Evolutionary conservation across 2,329 filamentous ascomycete species (phyloP).

Genomic region (Chalaropsis thielavioides): DNA sequence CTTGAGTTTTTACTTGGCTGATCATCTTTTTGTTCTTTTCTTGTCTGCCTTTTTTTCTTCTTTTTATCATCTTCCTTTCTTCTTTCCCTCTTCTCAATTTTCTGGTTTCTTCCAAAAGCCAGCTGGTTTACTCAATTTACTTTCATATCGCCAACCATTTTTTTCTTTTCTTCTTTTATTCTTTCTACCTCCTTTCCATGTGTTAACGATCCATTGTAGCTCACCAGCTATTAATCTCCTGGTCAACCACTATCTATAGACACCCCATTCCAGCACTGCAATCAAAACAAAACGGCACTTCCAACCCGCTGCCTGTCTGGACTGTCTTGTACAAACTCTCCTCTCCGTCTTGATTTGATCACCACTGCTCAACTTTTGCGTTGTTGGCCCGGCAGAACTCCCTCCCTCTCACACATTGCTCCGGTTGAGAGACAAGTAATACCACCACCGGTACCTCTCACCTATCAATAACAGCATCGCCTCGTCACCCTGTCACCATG

Average conservation of each 20-base stretch:
- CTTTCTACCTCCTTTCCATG: background rate
- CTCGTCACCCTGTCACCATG: conserved; percentile 8
- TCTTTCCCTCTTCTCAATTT: background rate
- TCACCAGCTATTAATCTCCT: background rate
- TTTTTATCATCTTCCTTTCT: conserved; percentile 13
- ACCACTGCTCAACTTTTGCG: no score
- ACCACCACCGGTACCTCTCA: background rate
- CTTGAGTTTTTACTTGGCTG: conserved; percentile 12
- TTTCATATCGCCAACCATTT: background rate
- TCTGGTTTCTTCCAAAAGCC: background rate
- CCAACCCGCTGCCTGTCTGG: background rate
- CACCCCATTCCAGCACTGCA: background rate
- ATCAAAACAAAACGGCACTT: background rate
- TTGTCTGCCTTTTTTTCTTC: conserved; percentile 6
- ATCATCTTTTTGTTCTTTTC: conserved; percentile 8
- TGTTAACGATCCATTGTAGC: background rate
- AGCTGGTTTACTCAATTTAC: conserved; percentile 6
- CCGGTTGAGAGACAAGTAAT: background rate
- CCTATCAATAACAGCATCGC: background rate
- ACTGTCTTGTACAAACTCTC: no score
- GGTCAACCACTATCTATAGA: background rate
- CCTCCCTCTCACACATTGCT: background rate
- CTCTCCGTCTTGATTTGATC: no score
- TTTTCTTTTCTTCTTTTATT: background rate
- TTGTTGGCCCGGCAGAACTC: no score